Conservation (phyloP, 78 protist genomes). For the Paratrimastix pyriformis region DNA sequence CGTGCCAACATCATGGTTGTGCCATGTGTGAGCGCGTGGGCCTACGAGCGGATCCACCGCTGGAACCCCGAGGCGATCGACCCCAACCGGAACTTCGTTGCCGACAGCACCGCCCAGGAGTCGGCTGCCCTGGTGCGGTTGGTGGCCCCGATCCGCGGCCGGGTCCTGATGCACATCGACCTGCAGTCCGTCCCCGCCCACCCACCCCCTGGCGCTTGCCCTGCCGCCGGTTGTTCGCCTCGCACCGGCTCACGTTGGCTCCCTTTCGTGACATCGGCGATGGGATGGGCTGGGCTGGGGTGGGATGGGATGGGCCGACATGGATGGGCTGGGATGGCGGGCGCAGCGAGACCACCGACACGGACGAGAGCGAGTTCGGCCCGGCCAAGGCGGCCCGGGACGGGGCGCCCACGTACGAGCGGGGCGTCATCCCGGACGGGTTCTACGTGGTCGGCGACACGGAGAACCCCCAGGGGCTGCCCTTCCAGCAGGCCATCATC, state of each 20-base stretch:
- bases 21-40: conserved; percentile 40
- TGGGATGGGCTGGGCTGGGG: too few relatives aligned
- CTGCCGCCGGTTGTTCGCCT: too few relatives aligned
- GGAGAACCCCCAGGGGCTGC: neutral
- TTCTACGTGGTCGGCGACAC: conserved; percentile 25
- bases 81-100: conserved; percentile 31
- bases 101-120: neutral
- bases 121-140: neutral
- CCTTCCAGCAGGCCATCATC: conserved; percentile 11
- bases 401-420: conserved; percentile 5
- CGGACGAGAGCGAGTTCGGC: conserved; percentile 25
- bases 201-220: too few relatives aligned
- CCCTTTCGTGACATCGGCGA: too few relatives aligned
- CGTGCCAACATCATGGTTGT: conserved; percentile 25
- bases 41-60: conserved; percentile 30
- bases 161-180: conserved; percentile 9
- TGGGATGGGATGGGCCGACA: too few relatives aligned
- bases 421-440: conserved; percentile 23
- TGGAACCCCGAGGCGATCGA: conserved; percentile 33
- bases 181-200: too few relatives aligned
- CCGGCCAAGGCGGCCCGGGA: conserved; percentile 37
- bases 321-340: too few relatives aligned
- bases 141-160: neutral
- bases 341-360: conserved; percentile 41
- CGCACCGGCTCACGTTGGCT: too few relatives aligned